Conservation (phyloP, 805 yeast species). For the Metschnikowia reukaufii region DNA sequence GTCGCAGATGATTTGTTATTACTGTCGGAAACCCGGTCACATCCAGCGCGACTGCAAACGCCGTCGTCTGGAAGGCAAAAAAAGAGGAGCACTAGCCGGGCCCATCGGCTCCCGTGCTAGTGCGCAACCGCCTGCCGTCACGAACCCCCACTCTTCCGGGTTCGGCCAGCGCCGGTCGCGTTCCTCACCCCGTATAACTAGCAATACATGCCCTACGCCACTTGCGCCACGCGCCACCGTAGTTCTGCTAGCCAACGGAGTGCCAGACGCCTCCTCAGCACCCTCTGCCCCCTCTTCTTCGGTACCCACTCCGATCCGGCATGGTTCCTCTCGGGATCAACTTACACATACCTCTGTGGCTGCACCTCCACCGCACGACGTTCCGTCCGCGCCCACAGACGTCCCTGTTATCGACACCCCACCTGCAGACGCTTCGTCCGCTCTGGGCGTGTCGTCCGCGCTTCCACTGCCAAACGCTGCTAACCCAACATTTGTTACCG, state of each 20-base stretch:
- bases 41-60: background rate
- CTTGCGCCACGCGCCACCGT: no score
- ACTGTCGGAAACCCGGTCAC: background rate
- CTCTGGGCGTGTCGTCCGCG: background rate
- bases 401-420: background rate
- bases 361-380: background rate
- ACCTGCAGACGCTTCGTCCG: background rate
- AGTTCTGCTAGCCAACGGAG: background rate
- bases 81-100: background rate
- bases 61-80: background rate
- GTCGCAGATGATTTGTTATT: background rate
- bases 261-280: background rate
- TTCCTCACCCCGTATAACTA: background rate
- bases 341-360: background rate
- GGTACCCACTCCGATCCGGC: no score
- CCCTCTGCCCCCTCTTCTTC: background rate
- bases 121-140: no score
- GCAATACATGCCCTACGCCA: background rate
- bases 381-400: background rate
- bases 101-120: background rate
- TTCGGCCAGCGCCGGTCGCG: background rate
- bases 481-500: background rate
- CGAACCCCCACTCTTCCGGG: background rate
- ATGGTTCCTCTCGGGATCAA: no score
- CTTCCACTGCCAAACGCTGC: background rate